Base-by-base conservation (phyloP, 768 basidiomycete species). In the Russula sp. region DNA sequence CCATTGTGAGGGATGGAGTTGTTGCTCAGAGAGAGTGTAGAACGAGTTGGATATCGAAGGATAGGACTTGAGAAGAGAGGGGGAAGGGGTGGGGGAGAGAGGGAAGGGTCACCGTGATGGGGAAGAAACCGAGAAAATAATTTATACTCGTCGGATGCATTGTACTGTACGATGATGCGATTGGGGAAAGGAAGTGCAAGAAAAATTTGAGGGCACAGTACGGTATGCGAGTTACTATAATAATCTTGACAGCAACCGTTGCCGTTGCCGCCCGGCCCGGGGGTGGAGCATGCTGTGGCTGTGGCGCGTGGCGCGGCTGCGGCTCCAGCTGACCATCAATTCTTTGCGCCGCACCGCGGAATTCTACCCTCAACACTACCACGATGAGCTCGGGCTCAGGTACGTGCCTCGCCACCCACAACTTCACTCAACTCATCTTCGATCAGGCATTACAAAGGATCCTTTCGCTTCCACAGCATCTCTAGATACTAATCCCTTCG, bases 401-500 rank as follows among this genome's bases (percentile, higher is more conserved):
- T 68, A 45, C 47, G 59, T 72, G 61, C 47, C 61, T 42, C 62
- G 2, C 16, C 52, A 51, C 39, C 32, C 45, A 40, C 54, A 59
- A 22, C 62, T 44, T 53, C 35, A 69, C 20, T 16, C 57, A 52
- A 8, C 13, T 22, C 51, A 65, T 67, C 2, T 40, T 52, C 59
- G 44, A 68, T 68, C 57, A 70, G 75, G 71, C 31, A 71, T 68
- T 68, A 79, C 79, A 52, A 81, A 89, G 71, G 92, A 94, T 68
- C 91, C 91, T 0, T 94, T 94, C 75, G 86, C 89, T 9, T 92
- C 91, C 10, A 84, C 87, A 16, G 84, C 90, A 70, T 90, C 90
- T 3, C 86, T 94, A 55, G 92, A 93, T 71, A 79, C 84, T 59
- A 95, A 95, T 74, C 92, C 92, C 2, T 95, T 95, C 72, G 91